Percentiles rank a stretch among this genome's conserved stretches.
Evolutionary conservation across 352 stramenopile species (phyloP).

Genomic region (Blastocystis sp.): DNA sequence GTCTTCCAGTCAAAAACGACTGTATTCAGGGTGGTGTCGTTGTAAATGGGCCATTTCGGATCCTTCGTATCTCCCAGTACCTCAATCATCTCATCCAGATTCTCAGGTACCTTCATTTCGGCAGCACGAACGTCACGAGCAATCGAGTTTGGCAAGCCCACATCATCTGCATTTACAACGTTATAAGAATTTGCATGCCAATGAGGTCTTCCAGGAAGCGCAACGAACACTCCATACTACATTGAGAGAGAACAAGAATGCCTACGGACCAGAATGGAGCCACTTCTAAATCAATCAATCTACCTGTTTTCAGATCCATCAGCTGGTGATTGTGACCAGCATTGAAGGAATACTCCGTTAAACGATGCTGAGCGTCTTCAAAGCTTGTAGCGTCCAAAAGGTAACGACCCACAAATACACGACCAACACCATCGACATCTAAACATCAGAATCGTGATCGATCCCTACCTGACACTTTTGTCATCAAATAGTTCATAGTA

Average conservation of each 20-base stretch:
- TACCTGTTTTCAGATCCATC: slow-evolving; percentile 23
- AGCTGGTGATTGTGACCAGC: slow-evolving; percentile 67
- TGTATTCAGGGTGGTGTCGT: slow-evolving; percentile 64
- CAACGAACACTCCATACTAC: slow-evolving; percentile 65
- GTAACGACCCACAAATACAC: slow-evolving; percentile 61
- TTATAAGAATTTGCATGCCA: slow-evolving; percentile 66
- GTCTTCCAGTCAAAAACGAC: slow-evolving; percentile 62
- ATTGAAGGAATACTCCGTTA: slow-evolving; percentile 57
- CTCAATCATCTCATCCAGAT: slow-evolving; percentile 61
- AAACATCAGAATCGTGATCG: neutral
- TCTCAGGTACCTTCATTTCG: slow-evolving; percentile 59
- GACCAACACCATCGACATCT: slow-evolving; percentile 55
- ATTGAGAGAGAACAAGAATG: neutral
- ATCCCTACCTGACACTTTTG: slow-evolving; percentile 19
- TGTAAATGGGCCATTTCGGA: slow-evolving; percentile 63
- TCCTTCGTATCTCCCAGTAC: slow-evolving; percentile 65
- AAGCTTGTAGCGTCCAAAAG: slow-evolving; percentile 27
- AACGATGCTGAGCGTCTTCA: slow-evolving; percentile 22
- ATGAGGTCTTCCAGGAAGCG: slow-evolving; percentile 29
- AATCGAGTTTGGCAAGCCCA: slow-evolving; percentile 44
- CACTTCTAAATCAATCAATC: slow-evolving; percentile 52
- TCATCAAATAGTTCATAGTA: slow-evolving; percentile 67
- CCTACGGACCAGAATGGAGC: slow-evolving; percentile 51
- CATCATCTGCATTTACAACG: slow-evolving; percentile 62
- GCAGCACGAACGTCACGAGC: slow-evolving; percentile 38